Base-by-base conservation (phyloP, 768 basidiomycete genomes). In the Scleroderma bovista region DNA sequence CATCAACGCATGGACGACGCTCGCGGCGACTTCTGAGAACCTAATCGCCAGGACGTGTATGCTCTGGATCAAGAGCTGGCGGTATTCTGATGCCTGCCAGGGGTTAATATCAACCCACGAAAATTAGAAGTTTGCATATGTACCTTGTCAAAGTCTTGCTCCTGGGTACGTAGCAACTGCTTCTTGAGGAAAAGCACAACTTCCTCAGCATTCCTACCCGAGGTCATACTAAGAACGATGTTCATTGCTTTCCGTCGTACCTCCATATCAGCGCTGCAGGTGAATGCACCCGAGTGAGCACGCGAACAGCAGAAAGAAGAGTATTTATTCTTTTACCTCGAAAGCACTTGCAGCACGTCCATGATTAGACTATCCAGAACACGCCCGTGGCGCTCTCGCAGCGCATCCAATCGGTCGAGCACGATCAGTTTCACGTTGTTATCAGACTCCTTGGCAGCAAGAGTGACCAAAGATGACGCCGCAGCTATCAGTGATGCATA, bases 391-490 rank as follows among this genome's bases (percentile, higher is more conserved):
- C 85, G 90, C 5, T 82, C 74, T 39, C 90, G 81, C 19, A 99
- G 75, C 31, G 69, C 70, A 48, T 97, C 90, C 32, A 99, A 78
- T 40, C 96, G 84, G 62, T 95, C 90, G 22, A 99, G 77, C 16
- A 98, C 95, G 51, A 98, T 98, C 40, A 97, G 79, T 69, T 97
- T 98, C 68, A 97, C 95, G 59, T 99, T 99, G 71, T 98, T 99
- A 72, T 98, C 95, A 2, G 93, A 92, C 69, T 98, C 95, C 70
- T 94, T 95, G 66, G 87, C 76, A 52, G 93, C 84, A 41, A 98
- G 81, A 56, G 81, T 88, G 60, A 96, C 90, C 55, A 95, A 83
- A 56, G 81, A 88, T 9, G 84, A 80, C 3, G 93, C 94, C 43
- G 93, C 88, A 54, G 95, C 94, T 95, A 51, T 44, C 34, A 36